Base-by-base conservation (phyloP, 805 yeast genomes). In the Starmera dryadoides region DNA sequence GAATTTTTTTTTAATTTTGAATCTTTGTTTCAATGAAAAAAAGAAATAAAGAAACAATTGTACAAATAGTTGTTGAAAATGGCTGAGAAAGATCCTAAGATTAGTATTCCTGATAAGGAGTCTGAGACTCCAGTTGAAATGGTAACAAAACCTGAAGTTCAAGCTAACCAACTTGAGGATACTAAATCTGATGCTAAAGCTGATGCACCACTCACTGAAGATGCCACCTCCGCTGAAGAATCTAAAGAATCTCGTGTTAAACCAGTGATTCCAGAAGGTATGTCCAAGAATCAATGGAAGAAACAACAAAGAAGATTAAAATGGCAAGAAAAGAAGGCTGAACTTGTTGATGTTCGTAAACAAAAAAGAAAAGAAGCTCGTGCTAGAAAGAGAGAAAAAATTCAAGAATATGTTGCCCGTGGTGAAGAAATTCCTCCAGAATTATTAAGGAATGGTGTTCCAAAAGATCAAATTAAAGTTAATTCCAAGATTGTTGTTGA, bases 271-370 rank as follows among this genome's bases (percentile, higher is more conserved):
- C 96, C 96, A 2, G 88, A 78, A 42, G 96, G 96, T 5, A 81
- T 91, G 85, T 79, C 94, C 23, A 86, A 84, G 54, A 73, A 75
- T 14, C 89, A 84, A 42, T 91, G 87, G 84, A 91, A 91, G 59
- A 79, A 79, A 50, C 68, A 72, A 42, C 75, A 81, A 51, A 79
- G 73, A 49, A 69, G 59, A 43, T 66, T 71, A 49, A 64, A 65
- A 44, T 78, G 82, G 71, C 87, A 79, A 34, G 81, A 72, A 35
- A 69, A 71, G 32, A 80, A 84, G 54, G 86, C 72, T 2, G 80
- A 77, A 38, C 77, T 73, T 50, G 66, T 74, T 30, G 70, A 67
- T 35, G 60, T 62, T 10, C 70, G 77, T 45, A 74, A 68, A 52
- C 76, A 67, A 58, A 81, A 74, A 68, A 73, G 77, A 49, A 73